phyloP scores from a whole-genome alignment of 257 asterid genomes.

The Solanum sitiens region DNA sequence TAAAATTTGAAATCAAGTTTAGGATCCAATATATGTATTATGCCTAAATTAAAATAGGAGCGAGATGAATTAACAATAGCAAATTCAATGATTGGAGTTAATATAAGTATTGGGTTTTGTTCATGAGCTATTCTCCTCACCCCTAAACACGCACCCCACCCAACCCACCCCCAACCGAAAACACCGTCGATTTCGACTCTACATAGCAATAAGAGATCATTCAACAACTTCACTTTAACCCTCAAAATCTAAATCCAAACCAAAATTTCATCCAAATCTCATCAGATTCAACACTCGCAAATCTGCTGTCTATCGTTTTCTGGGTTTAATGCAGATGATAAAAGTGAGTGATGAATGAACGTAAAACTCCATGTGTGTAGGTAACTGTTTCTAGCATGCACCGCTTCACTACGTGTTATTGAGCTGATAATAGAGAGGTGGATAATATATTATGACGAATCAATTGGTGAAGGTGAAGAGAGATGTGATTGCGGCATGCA shows the following conservation, averaged over 20 bases:
- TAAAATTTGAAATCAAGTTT: no score
- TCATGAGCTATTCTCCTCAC: neutral
- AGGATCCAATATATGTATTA: no score
- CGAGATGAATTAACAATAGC: neutral
- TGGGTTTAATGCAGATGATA: conserved; percentile 49
- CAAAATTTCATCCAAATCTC: conserved; percentile 8
- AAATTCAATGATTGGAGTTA: neutral
- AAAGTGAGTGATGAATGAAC: conserved; percentile 35
- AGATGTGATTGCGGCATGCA: conserved; percentile 83
- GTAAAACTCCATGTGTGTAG: conserved; percentile 35
- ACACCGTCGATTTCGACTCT: conserved; percentile 3
- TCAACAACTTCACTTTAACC: conserved; percentile 5
- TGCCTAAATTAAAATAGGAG: neutral
- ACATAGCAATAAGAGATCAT: neutral
- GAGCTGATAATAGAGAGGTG: neutral
- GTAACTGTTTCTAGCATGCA: conserved; percentile 10
- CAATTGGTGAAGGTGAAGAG: conserved; percentile 70
- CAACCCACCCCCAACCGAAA: neutral
- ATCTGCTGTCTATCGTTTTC: neutral
- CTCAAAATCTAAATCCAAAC: conserved; percentile 19
- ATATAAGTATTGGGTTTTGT: neutral
- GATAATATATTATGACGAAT: conserved; percentile 57
- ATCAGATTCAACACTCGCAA: neutral
- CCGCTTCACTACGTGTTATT: conserved; percentile 1
- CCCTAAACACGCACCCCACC: neutral